These are phyloP conservation scores for Russula griseocarnosa DNA, from an alignment of 768 basidiomycete species.

Conservation along the genomic window DNA sequence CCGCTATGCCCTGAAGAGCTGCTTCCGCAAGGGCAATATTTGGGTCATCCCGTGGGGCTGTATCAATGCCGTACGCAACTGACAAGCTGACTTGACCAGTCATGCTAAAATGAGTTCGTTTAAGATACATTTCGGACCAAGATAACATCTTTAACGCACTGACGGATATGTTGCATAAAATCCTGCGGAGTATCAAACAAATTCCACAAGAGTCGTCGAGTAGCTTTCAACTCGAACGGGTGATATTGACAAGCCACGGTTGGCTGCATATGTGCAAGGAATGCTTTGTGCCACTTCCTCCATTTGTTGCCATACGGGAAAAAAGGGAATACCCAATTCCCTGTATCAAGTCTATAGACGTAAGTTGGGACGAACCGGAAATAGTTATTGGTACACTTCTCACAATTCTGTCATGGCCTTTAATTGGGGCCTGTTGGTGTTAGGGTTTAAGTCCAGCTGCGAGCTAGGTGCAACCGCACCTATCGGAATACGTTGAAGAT, in stretches of 20 bases:
- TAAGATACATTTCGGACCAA: not conserved
- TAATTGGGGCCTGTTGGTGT: slow-evolving; percentile 20
- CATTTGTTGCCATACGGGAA: slow-evolving; percentile 43
- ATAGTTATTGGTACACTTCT: not conserved
- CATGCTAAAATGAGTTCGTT: slow-evolving; percentile 22
- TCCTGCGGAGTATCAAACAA: slow-evolving; percentile 39
- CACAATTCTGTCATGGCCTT: slow-evolving; percentile 34
- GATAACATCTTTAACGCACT: slow-evolving; percentile 34
- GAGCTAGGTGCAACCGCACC: slow-evolving; percentile 16
- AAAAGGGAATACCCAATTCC: slow-evolving; percentile 37
- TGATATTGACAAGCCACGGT: slow-evolving; percentile 35
- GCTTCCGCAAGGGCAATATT: slow-evolving; percentile 42
- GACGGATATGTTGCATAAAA: slow-evolving; percentile 36
- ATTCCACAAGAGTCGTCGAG: slow-evolving; percentile 35
- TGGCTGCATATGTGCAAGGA: slow-evolving; percentile 42
- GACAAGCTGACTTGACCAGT: slow-evolving; percentile 40
- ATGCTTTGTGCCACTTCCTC: slow-evolving; percentile 41
- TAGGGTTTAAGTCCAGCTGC: not conserved
- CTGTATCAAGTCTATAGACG: slow-evolving; percentile 40
- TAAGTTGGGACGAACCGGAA: not conserved
- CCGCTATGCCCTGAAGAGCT: slow-evolving; percentile 35
- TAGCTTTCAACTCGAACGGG: slow-evolving; percentile 33
- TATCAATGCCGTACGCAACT: slow-evolving; percentile 47
- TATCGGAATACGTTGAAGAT: slow-evolving; percentile 36
- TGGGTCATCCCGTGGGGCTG: slow-evolving; percentile 42